Conservation (phyloP, 495 filamentous ascomycete species). For the Trichoderma gamsii region DNA sequence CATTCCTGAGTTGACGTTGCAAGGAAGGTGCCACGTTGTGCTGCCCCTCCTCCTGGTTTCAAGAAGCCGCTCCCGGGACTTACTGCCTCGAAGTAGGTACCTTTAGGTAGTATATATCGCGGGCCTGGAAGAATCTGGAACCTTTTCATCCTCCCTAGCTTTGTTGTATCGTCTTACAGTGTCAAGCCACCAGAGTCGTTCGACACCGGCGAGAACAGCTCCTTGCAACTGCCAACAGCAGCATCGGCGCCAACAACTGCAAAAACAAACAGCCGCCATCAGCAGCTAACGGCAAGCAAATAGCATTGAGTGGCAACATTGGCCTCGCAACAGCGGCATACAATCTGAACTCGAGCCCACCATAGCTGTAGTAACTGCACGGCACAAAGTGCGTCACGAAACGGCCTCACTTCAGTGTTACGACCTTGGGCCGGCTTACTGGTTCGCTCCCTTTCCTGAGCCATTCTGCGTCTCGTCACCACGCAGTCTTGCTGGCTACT, state of each 20-base stretch:
- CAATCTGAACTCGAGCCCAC: background rate
- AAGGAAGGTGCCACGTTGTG: background rate
- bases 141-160: no score
- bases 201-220: no score
- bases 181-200: no score
- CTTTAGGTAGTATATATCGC: no score
- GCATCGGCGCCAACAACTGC: no score
- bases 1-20: background rate
- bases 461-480: background rate
- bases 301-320: background rate
- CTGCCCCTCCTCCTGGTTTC: background rate
- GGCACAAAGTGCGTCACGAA: background rate
- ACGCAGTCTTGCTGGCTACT: background rate
- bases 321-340: background rate
- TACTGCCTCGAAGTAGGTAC: no score
- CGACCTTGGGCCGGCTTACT: background rate
- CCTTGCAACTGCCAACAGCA: no score
- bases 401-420: constrained; percentile 9
- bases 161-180: no score
- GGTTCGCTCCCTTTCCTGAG: background rate
- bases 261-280: background rate
- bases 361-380: background rate
- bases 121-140: no score
- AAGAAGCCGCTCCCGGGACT: background rate
- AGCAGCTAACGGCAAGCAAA: background rate